Evolutionary conservation across 78 protist genomes (phyloP).

Genomic region (Paulinella micropora): DNA sequence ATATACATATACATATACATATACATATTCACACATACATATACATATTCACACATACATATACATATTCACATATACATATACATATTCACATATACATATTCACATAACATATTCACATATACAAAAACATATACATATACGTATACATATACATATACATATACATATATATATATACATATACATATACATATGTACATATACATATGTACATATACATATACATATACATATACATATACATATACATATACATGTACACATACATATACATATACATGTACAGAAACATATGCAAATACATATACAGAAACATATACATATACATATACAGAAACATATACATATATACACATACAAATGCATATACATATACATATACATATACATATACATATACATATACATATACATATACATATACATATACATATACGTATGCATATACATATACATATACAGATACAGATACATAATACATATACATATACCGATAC

Average conservation of each 20-base stretch:
- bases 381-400: neutral
- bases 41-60: neutral
- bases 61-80: neutral
- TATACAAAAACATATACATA: neutral
- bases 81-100: neutral
- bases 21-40: neutral
- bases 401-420: neutral
- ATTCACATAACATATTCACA: neutral
- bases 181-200: neutral
- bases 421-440: neutral
- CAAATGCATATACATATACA: neutral
- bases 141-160: neutral
- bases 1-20: neutral
- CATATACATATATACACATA: neutral
- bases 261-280: neutral
- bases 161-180: neutral
- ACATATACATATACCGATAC: neutral
- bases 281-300: neutral
- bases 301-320: neutral
- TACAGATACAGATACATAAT: neutral
- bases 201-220: neutral
- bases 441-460: neutral
- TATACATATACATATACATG: neutral
- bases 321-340: neutral
- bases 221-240: neutral